phyloP scores from a whole-genome alignment of 2,329 filamentous ascomycete species.

The Delphinella strobiligena region DNA sequence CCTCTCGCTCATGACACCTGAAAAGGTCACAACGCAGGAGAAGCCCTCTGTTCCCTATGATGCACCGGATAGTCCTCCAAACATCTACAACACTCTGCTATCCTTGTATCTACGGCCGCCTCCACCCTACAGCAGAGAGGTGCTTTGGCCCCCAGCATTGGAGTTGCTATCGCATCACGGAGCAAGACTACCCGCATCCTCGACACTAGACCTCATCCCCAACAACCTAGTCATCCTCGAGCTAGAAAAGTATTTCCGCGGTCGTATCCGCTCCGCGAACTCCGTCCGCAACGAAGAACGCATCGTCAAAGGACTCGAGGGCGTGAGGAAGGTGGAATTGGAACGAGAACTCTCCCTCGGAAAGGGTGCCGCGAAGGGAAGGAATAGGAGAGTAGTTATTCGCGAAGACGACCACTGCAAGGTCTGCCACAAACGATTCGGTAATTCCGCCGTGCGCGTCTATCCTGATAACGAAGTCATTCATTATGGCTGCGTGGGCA shows the following conservation, averaged over 20 bases:
- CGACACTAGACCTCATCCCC: constrained; percentile 77
- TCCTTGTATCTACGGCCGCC: constrained; percentile 80
- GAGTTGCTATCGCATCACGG: constrained; percentile 85
- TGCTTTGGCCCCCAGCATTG: constrained; percentile 60
- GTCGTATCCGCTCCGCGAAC: constrained; percentile 77
- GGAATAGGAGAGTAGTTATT: constrained; percentile 63
- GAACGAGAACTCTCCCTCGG: constrained; percentile 66
- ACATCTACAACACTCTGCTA: constrained; percentile 85
- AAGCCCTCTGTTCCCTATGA: constrained; percentile 27
- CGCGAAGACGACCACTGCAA: constrained; percentile 81
- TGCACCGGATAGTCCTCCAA: constrained; percentile 44
- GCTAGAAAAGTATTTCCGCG: constrained; percentile 82
- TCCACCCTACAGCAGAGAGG: constrained; percentile 54
- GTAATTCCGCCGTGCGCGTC: constrained; percentile 81
- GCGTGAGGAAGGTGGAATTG: constrained; percentile 65
- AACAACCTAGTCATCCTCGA: constrained; percentile 64
- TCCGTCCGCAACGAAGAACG: constrained; percentile 68
- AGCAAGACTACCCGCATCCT: constrained; percentile 75
- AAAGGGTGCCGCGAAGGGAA: constrained; percentile 25
- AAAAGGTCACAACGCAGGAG: constrained; percentile 9
- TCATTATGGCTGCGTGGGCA: constrained; percentile 35
- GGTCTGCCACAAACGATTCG: constrained; percentile 86
- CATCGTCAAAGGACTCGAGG: constrained; percentile 64
- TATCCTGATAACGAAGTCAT: constrained; percentile 54
- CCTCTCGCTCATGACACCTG: neutral